Evolutionary conservation across 139 green algal genomes (phyloP), one percentile per base, ranked within the genome.

Genomic region (Nannochloris sp.): DNA sequence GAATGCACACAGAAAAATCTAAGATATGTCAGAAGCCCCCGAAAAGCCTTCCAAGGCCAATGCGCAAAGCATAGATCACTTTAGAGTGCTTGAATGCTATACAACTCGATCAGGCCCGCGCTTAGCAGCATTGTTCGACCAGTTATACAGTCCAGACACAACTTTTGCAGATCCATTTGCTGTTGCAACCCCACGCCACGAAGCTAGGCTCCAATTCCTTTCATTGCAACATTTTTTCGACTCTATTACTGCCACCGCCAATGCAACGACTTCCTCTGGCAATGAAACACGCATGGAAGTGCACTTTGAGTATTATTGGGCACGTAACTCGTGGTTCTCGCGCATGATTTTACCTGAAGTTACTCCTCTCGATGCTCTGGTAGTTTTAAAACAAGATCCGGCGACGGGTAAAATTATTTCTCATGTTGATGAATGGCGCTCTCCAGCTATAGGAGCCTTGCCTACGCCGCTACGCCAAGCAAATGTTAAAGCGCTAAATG

Each of bases 361-460:
- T 19, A 64, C 23, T 7, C 2, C 2, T 24, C 30, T 53, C 8
- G 37, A 67, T 29, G 33, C n/a, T 32, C 27, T 34, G 42, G 68
- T 62, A 3, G 5, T 12, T 3, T 46, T 74, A 27, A 34, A 53
- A 9, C 2, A 67, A 1, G 67, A 74, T 25, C 45, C 45, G 0
- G 27, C 15, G 3, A 38, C 34, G 0, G 46, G 4, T 3, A 32
- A 62, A 62, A 57, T 74, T 14, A 3, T 74, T 42, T 15, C 34
- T 36, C 67, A 74, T 7, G 46, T 45, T 24, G 67, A 74, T 15
- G 5, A 12, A 4, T 74, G 67, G 67, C 34, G 15, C 51, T 9
- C 9, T 4, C 34, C 45, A n/a, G 12, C 14, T 27, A 46, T 74
- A 44, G 60, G 54, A n/a, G 24, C 67, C 45, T 37, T 61, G 66